Conservation (phyloP, 257 asterid genomes). For the Coffea eugenioides region DNA sequence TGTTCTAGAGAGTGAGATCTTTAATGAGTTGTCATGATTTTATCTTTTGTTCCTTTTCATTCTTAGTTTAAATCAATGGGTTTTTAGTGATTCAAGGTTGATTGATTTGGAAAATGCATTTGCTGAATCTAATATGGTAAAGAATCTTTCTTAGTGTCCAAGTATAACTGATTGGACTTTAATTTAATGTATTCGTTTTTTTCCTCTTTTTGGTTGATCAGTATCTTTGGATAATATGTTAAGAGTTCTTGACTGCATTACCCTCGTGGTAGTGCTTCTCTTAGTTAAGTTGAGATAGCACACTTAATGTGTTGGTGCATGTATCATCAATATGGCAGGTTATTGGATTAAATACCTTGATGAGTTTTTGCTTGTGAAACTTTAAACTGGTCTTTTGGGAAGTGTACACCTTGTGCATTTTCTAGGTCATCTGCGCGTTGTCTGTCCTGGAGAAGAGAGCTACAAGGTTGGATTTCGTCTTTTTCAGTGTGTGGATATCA, state of each 20-base stretch:
- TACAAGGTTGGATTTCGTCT: constrained; percentile 19
- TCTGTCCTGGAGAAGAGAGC: constrained; percentile 18
- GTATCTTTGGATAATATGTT: background rate
- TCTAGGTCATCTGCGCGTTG: constrained; percentile 17
- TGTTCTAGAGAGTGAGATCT: background rate
- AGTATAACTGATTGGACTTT: background rate
- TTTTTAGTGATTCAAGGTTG: background rate
- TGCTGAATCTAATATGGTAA: background rate
- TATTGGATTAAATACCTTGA: background rate
- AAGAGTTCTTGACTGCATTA: constrained; percentile 12
- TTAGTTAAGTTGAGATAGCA: background rate
- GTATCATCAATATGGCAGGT: background rate
- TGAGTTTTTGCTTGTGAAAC: background rate
- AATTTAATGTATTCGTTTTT: constrained; percentile 10
- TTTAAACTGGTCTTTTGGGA: constrained; percentile 6
- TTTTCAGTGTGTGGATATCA: constrained; percentile 23
- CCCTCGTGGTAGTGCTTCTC: background rate
- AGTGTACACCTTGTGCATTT: constrained; percentile 5
- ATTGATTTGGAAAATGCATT: constrained; percentile 4
- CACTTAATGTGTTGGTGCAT: background rate
- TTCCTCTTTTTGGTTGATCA: constrained; percentile 13
- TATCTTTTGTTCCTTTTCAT: background rate
- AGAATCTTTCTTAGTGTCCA: background rate
- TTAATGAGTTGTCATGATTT: background rate
- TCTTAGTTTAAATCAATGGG: background rate